phyloP scores from a whole-genome alignment of 2,329 filamentous ascomycete genomes.

The Pezicula neosporulosa region DNA sequence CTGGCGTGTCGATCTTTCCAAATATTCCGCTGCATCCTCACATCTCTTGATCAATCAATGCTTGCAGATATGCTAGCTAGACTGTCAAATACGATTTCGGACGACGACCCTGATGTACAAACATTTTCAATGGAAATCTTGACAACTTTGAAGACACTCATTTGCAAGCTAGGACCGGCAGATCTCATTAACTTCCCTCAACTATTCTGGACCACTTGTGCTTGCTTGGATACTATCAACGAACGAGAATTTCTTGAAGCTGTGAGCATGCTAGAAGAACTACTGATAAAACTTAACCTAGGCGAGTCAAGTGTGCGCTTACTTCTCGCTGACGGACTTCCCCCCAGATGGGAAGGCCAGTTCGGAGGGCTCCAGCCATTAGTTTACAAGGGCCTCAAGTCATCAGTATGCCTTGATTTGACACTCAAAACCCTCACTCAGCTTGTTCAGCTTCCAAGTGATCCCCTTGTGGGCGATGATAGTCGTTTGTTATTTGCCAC shows the following conservation, averaged over 20 bases:
- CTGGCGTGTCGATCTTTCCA: slow-evolving; percentile 96
- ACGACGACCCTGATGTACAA: slow-evolving; percentile 90
- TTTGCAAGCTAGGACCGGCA: slow-evolving; percentile 74
- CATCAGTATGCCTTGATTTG: slow-evolving; percentile 74
- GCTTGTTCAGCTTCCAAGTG: slow-evolving; percentile 74
- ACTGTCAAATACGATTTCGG: slow-evolving; percentile 93
- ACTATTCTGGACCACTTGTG: slow-evolving; percentile 96
- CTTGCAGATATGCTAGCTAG: slow-evolving; percentile 94
- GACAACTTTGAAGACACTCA: slow-evolving; percentile 88
- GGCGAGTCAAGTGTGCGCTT: slow-evolving; percentile 64
- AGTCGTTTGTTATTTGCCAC: slow-evolving; percentile 79
- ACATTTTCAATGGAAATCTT: slow-evolving; percentile 98
- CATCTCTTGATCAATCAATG: slow-evolving; percentile 88
- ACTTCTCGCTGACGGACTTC: slow-evolving; percentile 73
- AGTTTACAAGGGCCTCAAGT: slow-evolving; percentile 88
- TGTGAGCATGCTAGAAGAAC: slow-evolving; percentile 84
- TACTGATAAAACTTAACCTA: slow-evolving; percentile 81
- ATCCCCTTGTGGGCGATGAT: slow-evolving; percentile 77
- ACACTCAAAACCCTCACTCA: slow-evolving; percentile 76
- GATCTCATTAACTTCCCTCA: slow-evolving; percentile 89
- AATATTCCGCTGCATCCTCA: slow-evolving; percentile 90
- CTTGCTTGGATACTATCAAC: slow-evolving; percentile 94
- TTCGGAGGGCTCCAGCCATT: slow-evolving; percentile 86
- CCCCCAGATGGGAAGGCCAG: slow-evolving; percentile 80
- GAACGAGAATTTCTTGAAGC: slow-evolving; percentile 93